phyloP scores from a whole-genome alignment of 176 grass and related monocot species.

The Triticum timopheevii region DNA sequence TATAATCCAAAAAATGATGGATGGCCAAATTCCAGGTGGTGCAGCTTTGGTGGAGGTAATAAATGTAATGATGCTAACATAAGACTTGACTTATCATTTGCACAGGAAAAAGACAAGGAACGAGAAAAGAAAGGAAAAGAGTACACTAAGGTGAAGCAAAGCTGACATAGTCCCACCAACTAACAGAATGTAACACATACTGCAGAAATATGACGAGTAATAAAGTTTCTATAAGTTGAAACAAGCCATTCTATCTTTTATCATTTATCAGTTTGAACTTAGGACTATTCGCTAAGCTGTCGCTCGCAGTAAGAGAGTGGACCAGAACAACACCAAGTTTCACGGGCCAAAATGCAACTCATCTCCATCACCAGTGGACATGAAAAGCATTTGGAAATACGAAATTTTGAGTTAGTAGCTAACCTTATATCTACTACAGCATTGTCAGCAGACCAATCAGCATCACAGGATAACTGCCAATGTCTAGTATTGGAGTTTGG shows the following conservation, averaged over 20 bases:
- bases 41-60: background rate
- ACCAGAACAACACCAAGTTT: background rate
- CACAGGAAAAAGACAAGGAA: background rate
- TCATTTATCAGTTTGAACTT: background rate
- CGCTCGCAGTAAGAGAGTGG: background rate
- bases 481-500: conserved; percentile 31
- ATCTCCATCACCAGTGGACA: background rate
- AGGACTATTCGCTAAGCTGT: background rate
- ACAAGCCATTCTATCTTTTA: background rate
- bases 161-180: background rate
- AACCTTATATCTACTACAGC: conserved; percentile 31
- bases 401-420: background rate
- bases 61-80: background rate
- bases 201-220: background rate
- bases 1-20: background rate
- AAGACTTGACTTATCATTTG: background rate
- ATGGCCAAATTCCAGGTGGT: background rate
- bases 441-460: background rate
- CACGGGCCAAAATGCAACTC: background rate
- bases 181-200: background rate
- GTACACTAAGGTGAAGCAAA: background rate
- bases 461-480: conserved; percentile 18
- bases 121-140: background rate
- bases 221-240: background rate
- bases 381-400: background rate